These are phyloP conservation scores for Catenaria anguillulae DNA, from an alignment of 371 early-diverging fungal genomes.

Conservation along the genomic window DNA sequence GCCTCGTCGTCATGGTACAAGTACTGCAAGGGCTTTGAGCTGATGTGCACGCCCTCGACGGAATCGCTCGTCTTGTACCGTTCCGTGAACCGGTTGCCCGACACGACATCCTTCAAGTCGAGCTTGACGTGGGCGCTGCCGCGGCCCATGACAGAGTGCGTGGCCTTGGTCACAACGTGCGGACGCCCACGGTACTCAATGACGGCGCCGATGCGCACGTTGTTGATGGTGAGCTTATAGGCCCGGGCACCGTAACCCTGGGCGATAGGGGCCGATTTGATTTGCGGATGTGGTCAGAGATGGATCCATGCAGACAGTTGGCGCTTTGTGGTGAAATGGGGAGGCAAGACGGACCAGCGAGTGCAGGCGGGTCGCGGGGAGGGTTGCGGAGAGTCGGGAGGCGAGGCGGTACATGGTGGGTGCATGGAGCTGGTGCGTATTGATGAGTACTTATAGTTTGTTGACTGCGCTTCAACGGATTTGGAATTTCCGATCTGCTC, in stretches of 20 bases:
- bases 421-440: no score
- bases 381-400: no score
- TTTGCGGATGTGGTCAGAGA: no score
- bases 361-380: no score
- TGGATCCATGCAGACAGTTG: no score
- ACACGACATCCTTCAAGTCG: constrained; percentile 7
- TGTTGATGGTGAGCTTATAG: constrained; percentile 6
- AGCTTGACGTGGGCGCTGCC: constrained; percentile 8
- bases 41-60: constrained; percentile 7
- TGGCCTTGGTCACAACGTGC: constrained; percentile 7
- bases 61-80: constrained; percentile 6
- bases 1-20: constrained; percentile 6
- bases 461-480: no score
- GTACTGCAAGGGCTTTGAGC: background rate
- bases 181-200: constrained; percentile 5
- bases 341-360: background rate
- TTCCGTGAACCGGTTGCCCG: constrained; percentile 2
- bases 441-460: no score
- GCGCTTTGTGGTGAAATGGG: no score
- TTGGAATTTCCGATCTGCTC: no score
- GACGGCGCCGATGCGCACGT: background rate
- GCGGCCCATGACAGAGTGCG: constrained; percentile 6
- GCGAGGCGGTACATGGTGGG: no score
- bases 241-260: background rate
- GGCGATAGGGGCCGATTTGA: no score